These are phyloP conservation scores for Pseudozyma tsukubaensis DNA, from an alignment of 1,284 basidiomycete species.

Conservation along the genomic window DNA sequence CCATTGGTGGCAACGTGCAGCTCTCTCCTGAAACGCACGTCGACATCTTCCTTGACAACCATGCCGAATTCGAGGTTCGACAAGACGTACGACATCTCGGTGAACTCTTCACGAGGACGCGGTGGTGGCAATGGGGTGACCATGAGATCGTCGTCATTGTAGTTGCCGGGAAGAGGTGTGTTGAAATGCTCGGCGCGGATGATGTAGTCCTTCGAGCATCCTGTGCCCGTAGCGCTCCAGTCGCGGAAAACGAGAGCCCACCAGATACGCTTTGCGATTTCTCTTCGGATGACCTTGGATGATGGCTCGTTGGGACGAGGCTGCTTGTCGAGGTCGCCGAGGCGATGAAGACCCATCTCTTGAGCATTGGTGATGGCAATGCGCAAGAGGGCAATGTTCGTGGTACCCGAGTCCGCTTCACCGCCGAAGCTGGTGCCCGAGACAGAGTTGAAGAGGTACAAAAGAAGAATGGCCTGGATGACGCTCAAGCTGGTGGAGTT, in stretches of 20 bases:
- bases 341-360: constrained; percentile 62
- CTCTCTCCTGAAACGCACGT: constrained; percentile 49
- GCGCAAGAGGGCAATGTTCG: constrained; percentile 45
- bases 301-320: constrained; percentile 46
- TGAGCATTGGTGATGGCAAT: constrained; percentile 65
- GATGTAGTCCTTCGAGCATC: constrained; percentile 45
- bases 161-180: constrained; percentile 65
- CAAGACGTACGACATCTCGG: constrained; percentile 63
- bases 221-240: constrained; percentile 49
- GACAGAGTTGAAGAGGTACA: constrained; percentile 40
- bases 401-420: constrained; percentile 32
- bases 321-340: constrained; percentile 60
- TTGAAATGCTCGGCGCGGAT: constrained; percentile 63
- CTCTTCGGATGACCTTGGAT: constrained; percentile 52
- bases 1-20: constrained; percentile 38
- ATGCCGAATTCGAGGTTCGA: constrained; percentile 53
- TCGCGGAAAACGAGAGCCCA: constrained; percentile 63
- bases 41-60: constrained; percentile 55
- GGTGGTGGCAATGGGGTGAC: constrained; percentile 46
- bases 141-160: constrained; percentile 64
- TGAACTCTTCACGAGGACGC: constrained; percentile 51
- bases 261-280: constrained; percentile 66
- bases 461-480: constrained; percentile 59
- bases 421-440: constrained; percentile 31
- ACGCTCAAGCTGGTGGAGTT: constrained; percentile 56